These are phyloP conservation scores for Paraurostyla sp. DNA, from an alignment of 73 alveolate species.

Conservation along the genomic window DNA sequence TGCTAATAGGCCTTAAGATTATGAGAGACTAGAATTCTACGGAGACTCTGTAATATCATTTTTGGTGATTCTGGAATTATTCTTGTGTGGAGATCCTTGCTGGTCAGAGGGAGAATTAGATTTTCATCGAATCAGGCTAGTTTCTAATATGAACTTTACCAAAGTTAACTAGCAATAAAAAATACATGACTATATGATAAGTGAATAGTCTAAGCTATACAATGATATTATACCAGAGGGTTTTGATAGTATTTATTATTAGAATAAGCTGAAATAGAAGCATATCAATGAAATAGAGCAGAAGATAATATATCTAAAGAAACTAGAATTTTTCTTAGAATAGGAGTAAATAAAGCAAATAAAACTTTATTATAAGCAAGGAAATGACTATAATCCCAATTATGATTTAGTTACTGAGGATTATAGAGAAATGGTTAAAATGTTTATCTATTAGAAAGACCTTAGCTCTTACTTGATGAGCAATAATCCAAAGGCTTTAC, in stretches of 20 bases:
- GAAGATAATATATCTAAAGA: slow-evolving; percentile 12
- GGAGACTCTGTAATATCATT: slow-evolving; percentile 50
- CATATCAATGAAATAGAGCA: slow-evolving; percentile 10
- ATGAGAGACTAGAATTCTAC: slow-evolving; percentile 55
- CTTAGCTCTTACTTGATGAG: background rate
- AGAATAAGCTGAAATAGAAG: slow-evolving; percentile 14
- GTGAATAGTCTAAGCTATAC: slow-evolving; percentile 15
- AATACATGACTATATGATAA: slow-evolving; percentile 40
- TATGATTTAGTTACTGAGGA: slow-evolving; percentile 15
- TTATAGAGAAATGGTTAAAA: background rate
- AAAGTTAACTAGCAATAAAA: background rate
- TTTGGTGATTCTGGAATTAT: slow-evolving; percentile 49
- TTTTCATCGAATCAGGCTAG: slow-evolving; percentile 36
- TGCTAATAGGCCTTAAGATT: slow-evolving; percentile 41
- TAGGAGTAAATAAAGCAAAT: too few relatives aligned
- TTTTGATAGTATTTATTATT: background rate
- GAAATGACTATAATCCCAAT: background rate
- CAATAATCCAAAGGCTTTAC: background rate
- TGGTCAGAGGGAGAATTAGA: slow-evolving; percentile 51
- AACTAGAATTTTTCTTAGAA: background rate
- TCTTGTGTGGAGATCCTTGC: background rate
- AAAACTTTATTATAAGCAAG: too few relatives aligned
- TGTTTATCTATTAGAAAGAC: background rate
- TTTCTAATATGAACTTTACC: slow-evolving; percentile 26
- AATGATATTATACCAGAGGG: slow-evolving; percentile 35